These are phyloP conservation scores for Alternaria ethzedia DNA, from an alignment of 2,329 filamentous ascomycete species.

Conservation along the genomic window DNA sequence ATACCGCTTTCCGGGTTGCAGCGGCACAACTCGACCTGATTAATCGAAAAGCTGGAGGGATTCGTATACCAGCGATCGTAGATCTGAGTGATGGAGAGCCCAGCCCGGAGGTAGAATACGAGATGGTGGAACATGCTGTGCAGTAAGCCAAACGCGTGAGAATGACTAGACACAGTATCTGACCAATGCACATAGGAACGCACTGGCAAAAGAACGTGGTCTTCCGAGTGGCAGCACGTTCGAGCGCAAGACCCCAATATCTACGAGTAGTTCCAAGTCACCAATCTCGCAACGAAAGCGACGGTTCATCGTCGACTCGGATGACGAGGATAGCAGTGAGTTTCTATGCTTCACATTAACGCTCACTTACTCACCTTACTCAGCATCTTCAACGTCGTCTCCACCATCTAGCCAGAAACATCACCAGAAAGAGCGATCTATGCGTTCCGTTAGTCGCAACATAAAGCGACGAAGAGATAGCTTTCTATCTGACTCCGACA, in stretches of 20 bases:
- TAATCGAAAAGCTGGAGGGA: not conserved
- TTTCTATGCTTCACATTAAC: not conserved
- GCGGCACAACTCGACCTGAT: not conserved
- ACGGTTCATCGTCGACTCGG: not conserved
- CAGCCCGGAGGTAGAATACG: not conserved
- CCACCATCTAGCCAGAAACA: not conserved
- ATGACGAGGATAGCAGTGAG: not conserved
- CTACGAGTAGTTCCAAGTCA: not conserved
- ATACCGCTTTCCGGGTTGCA: not conserved
- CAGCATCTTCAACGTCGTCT: not conserved
- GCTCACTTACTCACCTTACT: rapidly evolving
- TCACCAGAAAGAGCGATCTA: not conserved
- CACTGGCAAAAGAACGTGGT: not conserved
- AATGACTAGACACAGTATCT: not conserved
- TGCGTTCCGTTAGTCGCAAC: not conserved
- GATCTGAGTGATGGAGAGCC: not conserved
- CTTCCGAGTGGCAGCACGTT: not conserved
- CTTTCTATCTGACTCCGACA: not conserved
- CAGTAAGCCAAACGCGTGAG: not conserved
- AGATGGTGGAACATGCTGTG: not conserved
- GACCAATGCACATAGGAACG: not conserved
- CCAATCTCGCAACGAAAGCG: not conserved
- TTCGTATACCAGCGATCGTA: not conserved
- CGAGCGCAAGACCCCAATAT: no score
- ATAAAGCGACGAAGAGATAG: not conserved